A percentile compares a stretch with the other conserved stretches of the same genome.
phyloP scores from a whole-genome alignment of 1,284 basidiomycete species.

The Tremellales sp. region DNA sequence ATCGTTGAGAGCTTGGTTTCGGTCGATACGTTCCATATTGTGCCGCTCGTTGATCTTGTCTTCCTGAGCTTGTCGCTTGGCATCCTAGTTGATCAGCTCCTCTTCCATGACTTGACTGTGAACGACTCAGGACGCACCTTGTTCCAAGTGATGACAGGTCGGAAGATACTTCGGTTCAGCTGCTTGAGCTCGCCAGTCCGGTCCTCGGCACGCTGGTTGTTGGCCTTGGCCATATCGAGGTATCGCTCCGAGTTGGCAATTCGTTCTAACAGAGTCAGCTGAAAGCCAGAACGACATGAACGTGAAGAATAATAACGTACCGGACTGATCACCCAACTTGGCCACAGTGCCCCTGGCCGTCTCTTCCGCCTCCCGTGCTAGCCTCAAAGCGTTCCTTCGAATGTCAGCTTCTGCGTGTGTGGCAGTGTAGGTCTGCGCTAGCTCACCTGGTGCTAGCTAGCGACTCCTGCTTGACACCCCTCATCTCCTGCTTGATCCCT shows the following conservation, averaged over 20 bases:
- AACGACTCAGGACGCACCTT: constrained; percentile 51
- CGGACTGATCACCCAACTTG: constrained; percentile 91
- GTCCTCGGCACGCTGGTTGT: constrained; percentile 84
- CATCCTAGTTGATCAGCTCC: constrained; percentile 52
- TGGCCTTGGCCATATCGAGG: constrained; percentile 87
- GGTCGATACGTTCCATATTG: constrained; percentile 79
- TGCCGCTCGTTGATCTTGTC: constrained; percentile 83
- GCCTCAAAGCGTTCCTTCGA: constrained; percentile 71
- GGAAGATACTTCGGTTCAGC: constrained; percentile 76
- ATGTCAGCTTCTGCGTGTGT: neutral
- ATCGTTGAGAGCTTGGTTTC: constrained; percentile 79
- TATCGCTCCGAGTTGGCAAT: constrained; percentile 95
- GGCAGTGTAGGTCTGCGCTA: neutral
- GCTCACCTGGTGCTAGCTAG: constrained; percentile 70
- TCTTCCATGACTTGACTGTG: neutral
- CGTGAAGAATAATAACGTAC: constrained; percentile 52
- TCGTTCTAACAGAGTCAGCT: constrained; percentile 41
- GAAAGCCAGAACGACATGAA: neutral
- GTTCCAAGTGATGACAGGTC: constrained; percentile 83
- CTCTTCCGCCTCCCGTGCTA: constrained; percentile 94
- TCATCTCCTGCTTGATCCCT: constrained; percentile 90
- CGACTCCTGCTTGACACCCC: constrained; percentile 88
- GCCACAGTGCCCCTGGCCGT: constrained; percentile 81
- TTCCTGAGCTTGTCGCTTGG: constrained; percentile 85
- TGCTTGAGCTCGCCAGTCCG: constrained; percentile 90